These are phyloP conservation scores for Mariannaea sp. DNA, from an alignment of 2,329 filamentous ascomycete genomes.

Conservation along the genomic window DNA sequence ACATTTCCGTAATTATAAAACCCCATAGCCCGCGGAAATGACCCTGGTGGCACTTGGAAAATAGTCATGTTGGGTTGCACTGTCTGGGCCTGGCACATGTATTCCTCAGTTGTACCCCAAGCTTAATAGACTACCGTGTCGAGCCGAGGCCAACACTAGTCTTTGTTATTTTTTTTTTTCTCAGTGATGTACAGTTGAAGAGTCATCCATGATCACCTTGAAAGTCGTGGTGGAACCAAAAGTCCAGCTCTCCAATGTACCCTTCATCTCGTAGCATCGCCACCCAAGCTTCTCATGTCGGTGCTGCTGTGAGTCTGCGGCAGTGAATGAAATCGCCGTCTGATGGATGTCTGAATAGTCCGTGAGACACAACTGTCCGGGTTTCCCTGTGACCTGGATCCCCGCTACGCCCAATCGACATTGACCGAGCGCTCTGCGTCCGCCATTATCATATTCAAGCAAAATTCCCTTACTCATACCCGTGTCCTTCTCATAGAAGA, in stretches of 20 bases:
- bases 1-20: no score
- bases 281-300: background rate
- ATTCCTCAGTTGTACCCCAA: no score
- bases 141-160: background rate
- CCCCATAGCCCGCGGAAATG: no score
- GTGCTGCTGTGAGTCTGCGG: background rate
- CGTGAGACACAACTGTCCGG: slow-evolving; percentile 2
- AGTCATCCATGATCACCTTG: background rate
- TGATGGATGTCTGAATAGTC: background rate
- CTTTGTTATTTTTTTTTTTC: background rate
- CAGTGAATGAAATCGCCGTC: background rate
- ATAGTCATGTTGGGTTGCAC: no score
- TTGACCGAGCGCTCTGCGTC: background rate
- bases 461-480: background rate
- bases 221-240: slow-evolving; percentile 2
- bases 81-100: no score
- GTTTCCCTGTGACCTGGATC: background rate
- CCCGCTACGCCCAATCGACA: background rate
- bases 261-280: slow-evolving; percentile 4
- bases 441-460: background rate
- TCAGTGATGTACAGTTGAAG: background rate
- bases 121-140: no score
- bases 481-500: background rate
- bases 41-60: no score
- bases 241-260: slow-evolving; percentile 1